phyloP scores from a whole-genome alignment of 805 yeast genomes.

The Candida sithepensis region DNA sequence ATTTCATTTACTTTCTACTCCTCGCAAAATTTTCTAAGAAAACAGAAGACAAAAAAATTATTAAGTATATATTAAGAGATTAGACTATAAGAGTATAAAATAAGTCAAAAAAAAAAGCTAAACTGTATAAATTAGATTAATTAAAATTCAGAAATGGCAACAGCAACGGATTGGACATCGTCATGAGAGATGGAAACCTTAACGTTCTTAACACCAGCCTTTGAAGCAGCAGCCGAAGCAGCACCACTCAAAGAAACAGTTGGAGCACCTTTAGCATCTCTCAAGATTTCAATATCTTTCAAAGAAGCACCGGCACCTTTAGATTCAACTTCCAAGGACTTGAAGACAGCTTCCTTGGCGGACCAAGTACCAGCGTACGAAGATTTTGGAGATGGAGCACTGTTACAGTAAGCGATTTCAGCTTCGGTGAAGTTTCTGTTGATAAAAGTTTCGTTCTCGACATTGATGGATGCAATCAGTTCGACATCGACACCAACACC shows the following conservation, averaged over 20 bases:
- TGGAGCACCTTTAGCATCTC: conserved; percentile 78
- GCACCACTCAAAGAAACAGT: conserved; percentile 69
- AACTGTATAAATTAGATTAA: background rate
- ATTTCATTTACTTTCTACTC: too few relatives aligned
- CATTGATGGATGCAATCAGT: conserved; percentile 72
- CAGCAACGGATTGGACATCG: conserved; percentile 96
- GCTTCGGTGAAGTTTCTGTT: conserved; percentile 84
- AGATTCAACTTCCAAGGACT: conserved; percentile 83
- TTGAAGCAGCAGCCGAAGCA: conserved; percentile 70
- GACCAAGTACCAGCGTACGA: conserved; percentile 98
- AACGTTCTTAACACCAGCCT: conserved; percentile 65
- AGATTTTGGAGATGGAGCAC: conserved; percentile 76
- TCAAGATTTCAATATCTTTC: conserved; percentile 82
- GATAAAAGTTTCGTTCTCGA: conserved; percentile 85
- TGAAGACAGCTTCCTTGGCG: conserved; percentile 98
- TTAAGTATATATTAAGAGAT: background rate
- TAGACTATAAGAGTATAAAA: background rate
- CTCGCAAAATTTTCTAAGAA: too few relatives aligned
- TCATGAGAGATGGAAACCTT: conserved; percentile 94
- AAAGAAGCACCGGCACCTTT: conserved; percentile 95
- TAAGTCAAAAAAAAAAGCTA: background rate
- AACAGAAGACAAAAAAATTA: too few relatives aligned
- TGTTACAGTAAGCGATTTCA: conserved; percentile 75
- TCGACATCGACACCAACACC: conserved; percentile 98
- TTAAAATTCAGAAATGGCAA: conserved; percentile 69